Evolutionary conservation across 2,329 filamentous ascomycete genomes (phyloP).

Genomic region (Nemania abortiva): DNA sequence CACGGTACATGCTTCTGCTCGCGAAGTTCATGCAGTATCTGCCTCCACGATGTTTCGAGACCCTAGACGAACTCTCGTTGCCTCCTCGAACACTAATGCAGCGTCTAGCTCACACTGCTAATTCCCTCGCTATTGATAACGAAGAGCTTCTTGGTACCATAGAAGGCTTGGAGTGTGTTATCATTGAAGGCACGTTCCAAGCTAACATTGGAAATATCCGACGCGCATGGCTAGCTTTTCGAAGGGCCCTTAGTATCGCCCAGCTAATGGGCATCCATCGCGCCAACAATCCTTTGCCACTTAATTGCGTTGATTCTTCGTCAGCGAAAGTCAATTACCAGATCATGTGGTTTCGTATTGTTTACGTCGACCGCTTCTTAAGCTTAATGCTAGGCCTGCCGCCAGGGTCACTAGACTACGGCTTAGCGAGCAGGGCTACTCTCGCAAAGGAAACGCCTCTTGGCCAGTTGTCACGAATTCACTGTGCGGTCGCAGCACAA

Average conservation of each 20-base stretch:
- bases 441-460: conserved; percentile 1
- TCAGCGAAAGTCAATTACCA: conserved; percentile 16
- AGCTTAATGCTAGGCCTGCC: conserved; percentile 21
- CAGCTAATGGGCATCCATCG: conserved; percentile 34
- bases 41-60: conserved; percentile 22
- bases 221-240: conserved; percentile 57
- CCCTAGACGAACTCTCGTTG: background rate
- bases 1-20: conserved; percentile 56
- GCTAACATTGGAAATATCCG: conserved; percentile 60
- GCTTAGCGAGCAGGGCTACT: background rate
- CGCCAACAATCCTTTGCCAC: background rate
- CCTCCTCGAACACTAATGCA: conserved; percentile 23
- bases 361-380: conserved; percentile 16
- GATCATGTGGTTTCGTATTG: conserved; percentile 19
- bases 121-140: conserved; percentile 57
- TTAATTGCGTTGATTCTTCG: conserved; percentile 9
- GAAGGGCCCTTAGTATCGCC: conserved; percentile 54
- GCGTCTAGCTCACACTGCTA: conserved; percentile 46
- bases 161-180: conserved; percentile 62
- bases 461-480: conserved; percentile 5
- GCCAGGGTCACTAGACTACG: conserved; percentile 12
- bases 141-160: conserved; percentile 58
- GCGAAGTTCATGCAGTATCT: conserved; percentile 54
- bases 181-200: conserved; percentile 59
- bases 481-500: conserved; percentile 32